Evolutionary conservation across 352 stramenopile species (phyloP).

Genomic region (Phytophthora colocasiae): DNA sequence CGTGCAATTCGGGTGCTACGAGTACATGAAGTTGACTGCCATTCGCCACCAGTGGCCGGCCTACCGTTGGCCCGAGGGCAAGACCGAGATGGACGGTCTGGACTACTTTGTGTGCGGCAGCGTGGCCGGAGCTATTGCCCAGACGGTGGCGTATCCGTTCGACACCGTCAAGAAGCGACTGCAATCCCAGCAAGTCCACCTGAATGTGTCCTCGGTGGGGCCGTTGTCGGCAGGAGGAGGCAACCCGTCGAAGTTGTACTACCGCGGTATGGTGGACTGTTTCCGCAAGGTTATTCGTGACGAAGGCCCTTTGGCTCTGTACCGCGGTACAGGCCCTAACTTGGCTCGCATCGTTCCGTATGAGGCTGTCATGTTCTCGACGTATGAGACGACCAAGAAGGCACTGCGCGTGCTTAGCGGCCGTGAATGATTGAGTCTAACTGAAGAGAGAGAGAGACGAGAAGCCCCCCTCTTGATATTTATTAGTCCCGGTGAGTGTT

Average conservation of each 20-base stretch:
- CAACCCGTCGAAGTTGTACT: constrained; percentile 42
- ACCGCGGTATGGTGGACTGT: constrained; percentile 80
- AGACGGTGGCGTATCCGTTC: constrained; percentile 89
- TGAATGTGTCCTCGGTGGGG: constrained; percentile 28
- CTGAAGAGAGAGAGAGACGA: constrained; percentile 35
- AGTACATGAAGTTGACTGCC: constrained; percentile 73
- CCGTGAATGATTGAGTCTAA: constrained; percentile 12
- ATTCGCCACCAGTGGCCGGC: constrained; percentile 58
- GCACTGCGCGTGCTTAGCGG: constrained; percentile 50
- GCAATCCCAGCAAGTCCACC: constrained; percentile 55
- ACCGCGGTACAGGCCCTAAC: constrained; percentile 82
- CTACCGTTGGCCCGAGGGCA: constrained; percentile 70
- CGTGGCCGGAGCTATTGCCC: constrained; percentile 70
- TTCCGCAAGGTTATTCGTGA: constrained; percentile 76
- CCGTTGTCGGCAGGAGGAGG: constrained; percentile 30
- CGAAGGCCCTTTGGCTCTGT: constrained; percentile 73
- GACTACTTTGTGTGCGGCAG: constrained; percentile 86
- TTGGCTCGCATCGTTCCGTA: constrained; percentile 83
- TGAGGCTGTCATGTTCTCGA: constrained; percentile 86
- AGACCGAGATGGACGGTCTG: constrained; percentile 69
- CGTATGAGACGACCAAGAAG: constrained; percentile 85
- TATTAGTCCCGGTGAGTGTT: constrained; percentile 44
- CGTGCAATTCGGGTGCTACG: constrained; percentile 87
- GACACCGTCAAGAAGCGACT: constrained; percentile 88
- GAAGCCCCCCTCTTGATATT: constrained; percentile 44